Base-by-base conservation (phyloP, 148 eudicot species). In the Persicaria tinctoria region DNA sequence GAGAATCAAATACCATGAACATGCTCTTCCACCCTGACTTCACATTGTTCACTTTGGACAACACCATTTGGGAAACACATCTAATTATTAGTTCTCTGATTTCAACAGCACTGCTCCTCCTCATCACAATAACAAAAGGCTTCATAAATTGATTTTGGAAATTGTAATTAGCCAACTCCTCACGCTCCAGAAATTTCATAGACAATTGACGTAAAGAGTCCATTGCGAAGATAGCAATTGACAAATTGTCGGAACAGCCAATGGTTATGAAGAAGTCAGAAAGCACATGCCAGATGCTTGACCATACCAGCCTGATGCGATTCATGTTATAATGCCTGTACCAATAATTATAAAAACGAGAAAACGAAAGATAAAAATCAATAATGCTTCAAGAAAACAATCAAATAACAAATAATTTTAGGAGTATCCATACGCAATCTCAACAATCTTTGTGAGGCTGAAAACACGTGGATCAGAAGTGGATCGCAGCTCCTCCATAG, bases 21-120 rank as follows among this genome's bases (percentile, higher is more conserved):
- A 92, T 96, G 90, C 99, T 96, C 87, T 96, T 96, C 97, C 99
- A 96, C 74, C 99, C 99, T 53, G 97, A 96, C 75, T 96, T 96
- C 53, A 96, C 97, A 81, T 92, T 90, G 76, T 90, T 92, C 23
- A 96, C 99, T 68, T 92, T 92, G 46, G 97, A 92, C 53, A 92
- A 83, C 72, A 96, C 99, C 99, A 96, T 96, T 79, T 96, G 99
- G 79, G 99, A 92, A 72, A 96, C 94, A 41, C 97, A 92, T 90
- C 99, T 89, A 82, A 96, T 92, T 46, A 96, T 96, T 69, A 96
- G 82, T 87, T 96, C 99, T 85, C 99, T 88, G 81, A 96, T 92
- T 84, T 92, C 99, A 68, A 96, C 97, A 75, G 99, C 99, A 78
- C 89, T 88, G 75, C 97, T 90, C 90, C 88, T 90, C 73, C 99